Conservation (phyloP, 495 filamentous ascomycete species). For the Penicillium nucicola region DNA sequence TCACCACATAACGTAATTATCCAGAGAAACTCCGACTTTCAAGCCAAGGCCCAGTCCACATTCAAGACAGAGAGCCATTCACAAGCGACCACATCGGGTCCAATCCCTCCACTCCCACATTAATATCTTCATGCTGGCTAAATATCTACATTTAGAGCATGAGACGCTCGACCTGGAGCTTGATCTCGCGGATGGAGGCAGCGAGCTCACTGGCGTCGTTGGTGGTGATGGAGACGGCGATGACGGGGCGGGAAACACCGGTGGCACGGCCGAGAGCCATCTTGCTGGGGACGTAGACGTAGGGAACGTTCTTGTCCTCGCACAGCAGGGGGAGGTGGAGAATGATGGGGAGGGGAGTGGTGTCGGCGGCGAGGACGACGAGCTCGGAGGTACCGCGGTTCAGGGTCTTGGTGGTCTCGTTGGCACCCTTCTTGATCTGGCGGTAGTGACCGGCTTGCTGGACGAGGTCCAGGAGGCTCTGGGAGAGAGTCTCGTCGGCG, state of each 20-base stretch:
- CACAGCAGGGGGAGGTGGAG: constrained; percentile 86
- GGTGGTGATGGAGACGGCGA: constrained; percentile 71
- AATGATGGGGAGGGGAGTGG: constrained; percentile 80
- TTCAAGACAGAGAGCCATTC: neutral
- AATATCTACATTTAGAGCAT: constrained; percentile 73
- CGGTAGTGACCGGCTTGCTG: constrained; percentile 83
- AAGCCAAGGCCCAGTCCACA: neutral
- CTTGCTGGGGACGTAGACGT: constrained; percentile 60
- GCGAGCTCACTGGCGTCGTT: constrained; percentile 91
- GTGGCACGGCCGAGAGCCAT: constrained; percentile 70
- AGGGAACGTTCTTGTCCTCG: constrained; percentile 80
- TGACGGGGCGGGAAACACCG: constrained; percentile 83
- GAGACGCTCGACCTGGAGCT: constrained; percentile 93
- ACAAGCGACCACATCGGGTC: neutral
- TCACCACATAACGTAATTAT: neutral
- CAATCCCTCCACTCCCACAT: no score
- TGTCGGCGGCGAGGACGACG: constrained; percentile 85
- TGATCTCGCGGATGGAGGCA: constrained; percentile 77
- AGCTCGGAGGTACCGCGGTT: constrained; percentile 88
- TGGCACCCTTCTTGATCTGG: constrained; percentile 82
- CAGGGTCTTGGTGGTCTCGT: constrained; percentile 76
- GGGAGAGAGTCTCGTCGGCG: constrained; percentile 78
- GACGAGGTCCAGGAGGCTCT: constrained; percentile 77
- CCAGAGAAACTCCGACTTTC: neutral
- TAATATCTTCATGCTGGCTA: neutral